A percentile compares a stretch with the other conserved stretches of the same genome.
Conservation (phyloP, 1,139 yeast genomes). For the Pichia cactophila region DNA sequence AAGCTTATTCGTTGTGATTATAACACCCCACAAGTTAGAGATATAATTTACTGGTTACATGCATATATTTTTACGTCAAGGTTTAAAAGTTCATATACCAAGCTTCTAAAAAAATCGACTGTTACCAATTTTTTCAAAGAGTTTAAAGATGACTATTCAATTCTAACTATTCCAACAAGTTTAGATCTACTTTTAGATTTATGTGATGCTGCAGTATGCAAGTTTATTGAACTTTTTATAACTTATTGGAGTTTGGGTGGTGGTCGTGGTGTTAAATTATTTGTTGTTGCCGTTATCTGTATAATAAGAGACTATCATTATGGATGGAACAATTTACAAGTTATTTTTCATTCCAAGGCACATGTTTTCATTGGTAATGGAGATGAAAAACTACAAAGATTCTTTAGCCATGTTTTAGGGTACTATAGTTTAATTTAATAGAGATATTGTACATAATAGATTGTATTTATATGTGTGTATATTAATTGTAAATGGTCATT, state of each 20-base stretch:
- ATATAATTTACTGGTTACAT: slow-evolving; percentile 25
- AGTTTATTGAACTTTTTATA: slow-evolving; percentile 22
- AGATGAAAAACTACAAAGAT: slow-evolving; percentile 25
- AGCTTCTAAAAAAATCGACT: slow-evolving; percentile 20
- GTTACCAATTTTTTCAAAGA: slow-evolving; percentile 16
- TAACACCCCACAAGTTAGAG: slow-evolving; percentile 7
- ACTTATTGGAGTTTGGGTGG: slow-evolving; percentile 15
- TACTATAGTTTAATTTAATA: slow-evolving; percentile 18
- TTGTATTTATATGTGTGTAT: too few species aligned
- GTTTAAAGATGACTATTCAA: slow-evolving; percentile 28
- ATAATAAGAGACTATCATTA: slow-evolving; percentile 40
- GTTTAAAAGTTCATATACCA: slow-evolving; percentile 25
- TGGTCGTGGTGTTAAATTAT: slow-evolving; percentile 31
- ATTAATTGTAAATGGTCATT: too few species aligned
- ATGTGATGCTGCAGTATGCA: slow-evolving; percentile 16
- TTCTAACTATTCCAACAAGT: slow-evolving; percentile 23
- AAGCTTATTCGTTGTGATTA: slow-evolving; percentile 2
- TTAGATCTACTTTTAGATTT: slow-evolving; percentile 21
- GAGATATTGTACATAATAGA: not conserved
- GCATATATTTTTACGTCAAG: slow-evolving; percentile 23
- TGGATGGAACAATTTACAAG: slow-evolving; percentile 38
- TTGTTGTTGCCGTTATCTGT: slow-evolving; percentile 32
- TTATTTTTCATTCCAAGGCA: slow-evolving; percentile 15
- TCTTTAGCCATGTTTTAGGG: slow-evolving; percentile 29
- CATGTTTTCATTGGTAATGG: slow-evolving; percentile 16